Base-by-base conservation (phyloP, 2,329 filamentous ascomycete species). In the Graphiopsis chlorocephala region DNA sequence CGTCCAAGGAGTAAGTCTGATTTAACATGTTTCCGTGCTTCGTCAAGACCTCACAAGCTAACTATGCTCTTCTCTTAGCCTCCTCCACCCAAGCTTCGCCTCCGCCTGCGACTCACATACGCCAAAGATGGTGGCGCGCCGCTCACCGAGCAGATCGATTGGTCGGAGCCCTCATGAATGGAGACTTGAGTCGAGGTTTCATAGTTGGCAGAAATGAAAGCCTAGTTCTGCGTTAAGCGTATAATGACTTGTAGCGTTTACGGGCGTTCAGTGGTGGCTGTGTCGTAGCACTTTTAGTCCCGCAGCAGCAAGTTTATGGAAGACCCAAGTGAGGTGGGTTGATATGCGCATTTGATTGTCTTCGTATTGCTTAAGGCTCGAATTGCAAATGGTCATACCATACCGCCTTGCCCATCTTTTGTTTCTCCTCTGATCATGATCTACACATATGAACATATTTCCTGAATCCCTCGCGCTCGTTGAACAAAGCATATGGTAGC, bases 141-240 rank as follows among this genome's bases (percentile, higher is more conserved):
- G 67, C 84, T 96, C 20, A 90, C 90, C 75, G 95, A 99, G 74
- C 93, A 98, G 79, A 93, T 98, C 65, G 96, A 97, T 81, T 99
- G 95, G 95, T 89, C 91, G 31, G 95, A 99, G 79, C 89, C 92
- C 63, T 70, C 74, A 57, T 79, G 61, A 64, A 55, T 15, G 60
- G 45, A 45, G 56, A n/a, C 12, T 26, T 61, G 42, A n/a, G n/a
- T 38, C 10, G 26, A 29, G 10, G 48, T 50, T 35, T 29, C 20
- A 12, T 15, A 28, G 28, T 31, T 17, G 52, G 29, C 47, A 50
- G 47, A 17, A 52, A 52, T 38, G 15, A 26, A 17, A 38, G 6
- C 23, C 10, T 38, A 10, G 33, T 47, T 23, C 33, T 29, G 60
- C 60, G 60, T 62, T 62, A 26, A 55, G 60, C 48, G 48, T 55